Base-by-base conservation (phyloP, 148 eudicot species). In the Silene latifolia region DNA sequence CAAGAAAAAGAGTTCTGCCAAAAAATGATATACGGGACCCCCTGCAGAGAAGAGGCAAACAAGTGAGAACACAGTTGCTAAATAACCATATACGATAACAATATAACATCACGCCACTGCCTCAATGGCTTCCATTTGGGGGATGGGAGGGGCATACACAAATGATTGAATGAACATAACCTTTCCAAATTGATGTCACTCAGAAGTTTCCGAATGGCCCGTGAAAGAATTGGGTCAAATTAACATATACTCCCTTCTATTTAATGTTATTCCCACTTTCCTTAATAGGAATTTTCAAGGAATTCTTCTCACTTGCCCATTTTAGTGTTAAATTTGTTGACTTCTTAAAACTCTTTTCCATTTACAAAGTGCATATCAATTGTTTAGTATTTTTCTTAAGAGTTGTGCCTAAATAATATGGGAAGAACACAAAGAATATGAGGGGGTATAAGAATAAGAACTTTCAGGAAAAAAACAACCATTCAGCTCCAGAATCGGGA, bases 11-110 rank as follows among this genome's bases (percentile, higher is more conserved):
- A 19, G 79, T 72, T 86, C 89, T 83, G 87, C 98, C 98, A 94
- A 78, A 87, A 92, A 69, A 94, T 90, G 54, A 91, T 86, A 63
- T 90, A 89, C 39, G 97, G 89, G 25, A 94, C 87, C 73, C 98
- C 98, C 98, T 94, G 89, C 82, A 58, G 63, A 64, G 68, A 65
- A 48, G 63, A 68, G 44, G 27, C 57, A 35, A 25, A 24, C 27
- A 65, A 58, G 60, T 44, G 35, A 63, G 63, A 67, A 47, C 47
- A 74, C 17, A 29, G 63, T 71, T n/a, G 56, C 48, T 64, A 12
- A 12, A 12, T 15, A 20, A 46, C 47, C 64, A 56, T 20, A 29
- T 21, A n/a, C 56, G 56, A 14, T 51, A 51, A 27, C 29, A 27
- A 27, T 27, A 27, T 27, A 27, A 51, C 17, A 51, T 13, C 4